Conservation (phyloP, 805 yeast genomes). For the Kazachstania viticola region DNA sequence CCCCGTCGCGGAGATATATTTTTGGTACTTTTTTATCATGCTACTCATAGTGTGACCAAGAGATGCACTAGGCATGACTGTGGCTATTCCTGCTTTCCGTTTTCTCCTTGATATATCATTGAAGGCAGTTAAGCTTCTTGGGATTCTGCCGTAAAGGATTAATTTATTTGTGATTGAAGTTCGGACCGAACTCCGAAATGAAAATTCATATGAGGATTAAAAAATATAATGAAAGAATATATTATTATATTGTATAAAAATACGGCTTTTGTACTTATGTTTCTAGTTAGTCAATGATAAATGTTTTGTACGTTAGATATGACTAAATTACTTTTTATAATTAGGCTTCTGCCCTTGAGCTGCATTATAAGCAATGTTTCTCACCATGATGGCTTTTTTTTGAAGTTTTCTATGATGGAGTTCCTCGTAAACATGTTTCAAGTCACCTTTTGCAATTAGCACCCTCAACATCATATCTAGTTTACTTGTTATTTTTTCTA, state of each 20-base stretch:
- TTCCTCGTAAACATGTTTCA: constrained; percentile 45
- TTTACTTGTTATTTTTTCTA: constrained; percentile 29
- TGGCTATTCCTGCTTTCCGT: no score
- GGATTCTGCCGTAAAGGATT: no score
- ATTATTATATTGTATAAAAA: no score
- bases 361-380: constrained; percentile 18
- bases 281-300: no score
- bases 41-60: not conserved
- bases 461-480: constrained; percentile 69
- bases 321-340: constrained; percentile 3
- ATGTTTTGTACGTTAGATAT: no score
- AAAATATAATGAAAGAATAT: no score
- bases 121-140: no score
- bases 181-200: not conserved
- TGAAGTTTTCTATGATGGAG: constrained; percentile 49
- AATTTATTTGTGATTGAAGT: not conserved
- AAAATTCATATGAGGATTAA: no score
- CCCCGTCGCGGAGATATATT: constrained; percentile 17
- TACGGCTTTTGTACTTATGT: no score
- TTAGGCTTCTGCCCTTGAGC: constrained; percentile 12
- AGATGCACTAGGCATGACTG: no score
- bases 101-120: no score
- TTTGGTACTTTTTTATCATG: constrained; percentile 4
- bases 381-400: constrained; percentile 25
- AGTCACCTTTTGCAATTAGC: constrained; percentile 53